These are phyloP conservation scores for Sporormia fimetaria DNA, from an alignment of 495 filamentous ascomycete genomes.

Conservation along the genomic window DNA sequence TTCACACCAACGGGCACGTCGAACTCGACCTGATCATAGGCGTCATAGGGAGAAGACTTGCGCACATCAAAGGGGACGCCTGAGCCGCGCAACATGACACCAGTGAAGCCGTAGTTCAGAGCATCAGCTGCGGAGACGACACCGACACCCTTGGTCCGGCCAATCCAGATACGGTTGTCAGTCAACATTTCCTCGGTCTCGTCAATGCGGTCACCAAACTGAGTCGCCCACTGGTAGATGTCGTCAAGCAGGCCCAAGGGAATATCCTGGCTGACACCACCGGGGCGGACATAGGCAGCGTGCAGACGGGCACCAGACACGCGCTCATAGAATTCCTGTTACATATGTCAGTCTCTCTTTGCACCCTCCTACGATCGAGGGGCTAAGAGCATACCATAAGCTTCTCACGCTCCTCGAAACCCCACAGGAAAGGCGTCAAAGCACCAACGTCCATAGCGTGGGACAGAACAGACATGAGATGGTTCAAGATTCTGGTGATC, in stretches of 20 bases:
- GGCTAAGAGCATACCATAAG: slow-evolving; percentile 55
- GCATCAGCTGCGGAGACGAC: slow-evolving; percentile 86
- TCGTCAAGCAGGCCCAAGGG: slow-evolving; percentile 93
- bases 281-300: slow-evolving; percentile 94
- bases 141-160: slow-evolving; percentile 80
- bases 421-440: slow-evolving; percentile 97
- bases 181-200: slow-evolving; percentile 98
- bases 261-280: slow-evolving; percentile 91
- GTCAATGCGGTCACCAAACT: slow-evolving; percentile 98
- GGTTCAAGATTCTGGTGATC: slow-evolving; percentile 90
- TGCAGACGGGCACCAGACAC: slow-evolving; percentile 97
- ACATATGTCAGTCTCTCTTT: neutral
- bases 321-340: slow-evolving; percentile 97
- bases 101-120: slow-evolving; percentile 88
- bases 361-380: neutral
- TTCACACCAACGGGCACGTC: slow-evolving; percentile 94
- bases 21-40: slow-evolving; percentile 95
- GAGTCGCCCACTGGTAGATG: slow-evolving; percentile 99
- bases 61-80: slow-evolving; percentile 97
- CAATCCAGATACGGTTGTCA: slow-evolving; percentile 98
- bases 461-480: slow-evolving; percentile 93
- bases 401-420: slow-evolving; percentile 99
- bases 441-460: slow-evolving; percentile 99
- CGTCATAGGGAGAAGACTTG: slow-evolving; percentile 92
- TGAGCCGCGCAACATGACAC: slow-evolving; percentile 94